Percentiles rank a stretch among this genome's conserved stretches.
phyloP scores from a whole-genome alignment of 768 basidiomycete genomes.

The Amanita jacksonii region DNA sequence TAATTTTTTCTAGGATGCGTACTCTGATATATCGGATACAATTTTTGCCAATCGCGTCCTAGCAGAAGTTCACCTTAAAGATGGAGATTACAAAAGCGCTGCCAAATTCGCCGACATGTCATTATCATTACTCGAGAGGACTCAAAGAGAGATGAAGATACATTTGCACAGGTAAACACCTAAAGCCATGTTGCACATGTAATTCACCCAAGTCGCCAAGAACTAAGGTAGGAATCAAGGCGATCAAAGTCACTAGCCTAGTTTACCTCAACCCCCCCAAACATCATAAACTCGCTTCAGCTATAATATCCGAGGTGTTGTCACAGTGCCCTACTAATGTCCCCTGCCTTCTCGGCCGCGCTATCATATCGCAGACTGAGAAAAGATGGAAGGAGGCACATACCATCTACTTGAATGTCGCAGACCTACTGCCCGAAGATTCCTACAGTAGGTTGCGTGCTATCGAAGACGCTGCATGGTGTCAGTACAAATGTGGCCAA shows the following conservation, averaged over 20 bases:
- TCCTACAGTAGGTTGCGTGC: slow-evolving; percentile 47
- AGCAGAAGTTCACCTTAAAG: slow-evolving; percentile 53
- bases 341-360: slow-evolving; percentile 63
- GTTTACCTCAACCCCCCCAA: slow-evolving; percentile 86
- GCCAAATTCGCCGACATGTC: slow-evolving; percentile 67
- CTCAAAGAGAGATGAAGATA: slow-evolving; percentile 51
- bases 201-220: slow-evolving; percentile 27
- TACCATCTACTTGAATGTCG: slow-evolving; percentile 49
- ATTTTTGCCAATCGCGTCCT: slow-evolving; percentile 60
- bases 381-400: slow-evolving; percentile 63
- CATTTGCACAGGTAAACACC: slow-evolving; percentile 32
- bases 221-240: slow-evolving; percentile 57
- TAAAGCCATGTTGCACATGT: background rate
- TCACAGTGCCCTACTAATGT: slow-evolving; percentile 50
- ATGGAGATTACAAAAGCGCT: slow-evolving; percentile 66
- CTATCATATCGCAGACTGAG: slow-evolving; percentile 57
- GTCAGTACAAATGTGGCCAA: slow-evolving; percentile 45
- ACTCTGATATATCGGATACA: slow-evolving; percentile 39
- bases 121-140: slow-evolving; percentile 40
- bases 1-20: slow-evolving; percentile 39
- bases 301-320: slow-evolving; percentile 67
- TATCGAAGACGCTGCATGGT: slow-evolving; percentile 83
- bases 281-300: slow-evolving; percentile 71
- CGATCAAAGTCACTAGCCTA: slow-evolving; percentile 62
- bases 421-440: slow-evolving; percentile 35